Evolutionary conservation across 176 grass and related monocot genomes (phyloP).

Genomic region (Aegilops umbellulata): DNA sequence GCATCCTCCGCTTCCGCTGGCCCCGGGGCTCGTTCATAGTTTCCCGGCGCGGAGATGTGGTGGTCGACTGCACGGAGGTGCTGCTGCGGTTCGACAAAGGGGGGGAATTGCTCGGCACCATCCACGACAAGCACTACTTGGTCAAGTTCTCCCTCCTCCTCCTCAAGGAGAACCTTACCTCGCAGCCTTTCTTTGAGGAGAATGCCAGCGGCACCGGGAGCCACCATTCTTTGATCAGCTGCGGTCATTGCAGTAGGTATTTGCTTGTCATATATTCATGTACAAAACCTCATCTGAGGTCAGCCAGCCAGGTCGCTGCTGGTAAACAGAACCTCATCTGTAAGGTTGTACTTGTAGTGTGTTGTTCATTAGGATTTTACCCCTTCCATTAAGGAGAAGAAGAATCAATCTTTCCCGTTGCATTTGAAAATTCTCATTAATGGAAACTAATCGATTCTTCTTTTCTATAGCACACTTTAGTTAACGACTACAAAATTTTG

Average conservation of each 20-base stretch:
- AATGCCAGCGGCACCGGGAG: background rate
- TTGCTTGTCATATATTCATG: too few species aligned
- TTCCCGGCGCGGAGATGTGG: background rate
- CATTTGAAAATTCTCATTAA: background rate
- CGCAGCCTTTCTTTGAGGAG: background rate
- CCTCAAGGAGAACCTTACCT: background rate
- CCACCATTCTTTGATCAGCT: too few species aligned
- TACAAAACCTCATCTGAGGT: too few species aligned
- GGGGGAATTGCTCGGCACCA: too few species aligned
- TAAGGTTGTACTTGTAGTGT: background rate
- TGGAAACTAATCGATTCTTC: background rate
- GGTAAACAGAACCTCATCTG: background rate
- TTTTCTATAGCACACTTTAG: too few species aligned
- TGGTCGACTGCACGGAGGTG: too few species aligned
- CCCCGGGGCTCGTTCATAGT: too few species aligned
- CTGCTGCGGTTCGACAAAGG: too few species aligned
- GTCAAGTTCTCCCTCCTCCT: background rate
- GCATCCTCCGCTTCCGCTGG: too few species aligned
- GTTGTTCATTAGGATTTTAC: background rate
- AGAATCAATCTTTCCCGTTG: background rate
- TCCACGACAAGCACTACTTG: too few species aligned
- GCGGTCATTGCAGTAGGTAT: too few species aligned
- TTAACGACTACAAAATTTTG: too few species aligned
- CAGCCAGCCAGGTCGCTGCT: background rate
- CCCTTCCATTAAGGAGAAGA: background rate